Evolutionary conservation across 768 basidiomycete genomes (phyloP).

Genomic region (Xerocomellus chrysenteron): DNA sequence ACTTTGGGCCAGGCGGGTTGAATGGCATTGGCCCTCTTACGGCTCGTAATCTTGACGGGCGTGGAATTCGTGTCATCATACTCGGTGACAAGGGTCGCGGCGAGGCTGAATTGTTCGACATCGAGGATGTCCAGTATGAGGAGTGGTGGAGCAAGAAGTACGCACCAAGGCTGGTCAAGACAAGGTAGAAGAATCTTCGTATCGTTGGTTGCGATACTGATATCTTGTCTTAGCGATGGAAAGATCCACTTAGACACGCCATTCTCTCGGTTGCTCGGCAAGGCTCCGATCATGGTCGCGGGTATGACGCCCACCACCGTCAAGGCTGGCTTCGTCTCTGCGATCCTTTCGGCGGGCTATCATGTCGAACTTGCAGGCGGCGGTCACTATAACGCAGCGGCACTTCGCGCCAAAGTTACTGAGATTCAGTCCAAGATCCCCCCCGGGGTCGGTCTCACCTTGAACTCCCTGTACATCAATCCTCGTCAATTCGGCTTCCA

Average conservation of each 20-base stretch:
- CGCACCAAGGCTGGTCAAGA: constrained; percentile 82
- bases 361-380: constrained; percentile 98
- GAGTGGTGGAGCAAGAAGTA: constrained; percentile 92
- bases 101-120: constrained; percentile 80
- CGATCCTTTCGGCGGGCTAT: constrained; percentile 89
- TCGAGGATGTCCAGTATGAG: constrained; percentile 66
- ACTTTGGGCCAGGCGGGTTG: constrained; percentile 94
- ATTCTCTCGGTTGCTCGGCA: constrained; percentile 93
- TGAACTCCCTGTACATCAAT: constrained; percentile 98
- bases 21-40: constrained; percentile 93
- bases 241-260: constrained; percentile 91
- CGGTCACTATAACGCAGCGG: constrained; percentile 91
- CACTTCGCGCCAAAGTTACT: constrained; percentile 86
- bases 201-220: neutral
- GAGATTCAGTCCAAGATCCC: constrained; percentile 88
- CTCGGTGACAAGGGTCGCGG: constrained; percentile 90
- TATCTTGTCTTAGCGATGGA: constrained; percentile 63
- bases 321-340: constrained; percentile 91
- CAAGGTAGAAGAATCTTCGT: constrained; percentile 51
- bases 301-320: constrained; percentile 99
- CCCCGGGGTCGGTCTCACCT: constrained; percentile 85
- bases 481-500: constrained; percentile 97
- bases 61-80: constrained; percentile 87
- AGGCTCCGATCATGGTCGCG: constrained; percentile 98
- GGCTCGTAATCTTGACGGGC: constrained; percentile 86